Percentiles rank a stretch among this genome's conserved stretches.
These are phyloP conservation scores for Trifolium repens DNA, from an alignment of 306 rosid species.

Conservation along the genomic window DNA sequence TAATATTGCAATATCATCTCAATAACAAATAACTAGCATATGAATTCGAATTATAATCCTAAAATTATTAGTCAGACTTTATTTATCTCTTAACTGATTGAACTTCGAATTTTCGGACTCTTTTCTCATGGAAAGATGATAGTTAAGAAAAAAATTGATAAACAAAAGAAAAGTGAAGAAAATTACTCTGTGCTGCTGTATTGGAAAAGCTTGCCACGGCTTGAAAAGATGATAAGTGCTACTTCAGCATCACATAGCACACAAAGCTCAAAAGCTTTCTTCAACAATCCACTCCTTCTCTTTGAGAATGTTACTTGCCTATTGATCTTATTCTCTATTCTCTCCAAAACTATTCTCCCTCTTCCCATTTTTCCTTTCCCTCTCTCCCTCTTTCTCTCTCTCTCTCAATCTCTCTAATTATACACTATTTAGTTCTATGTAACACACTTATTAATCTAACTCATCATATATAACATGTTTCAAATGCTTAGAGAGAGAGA, in stretches of 20 bases:
- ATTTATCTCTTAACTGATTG: no score
- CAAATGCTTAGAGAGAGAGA: slow-evolving; percentile 3
- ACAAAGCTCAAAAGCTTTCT: slow-evolving; percentile 86
- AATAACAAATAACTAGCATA: background rate
- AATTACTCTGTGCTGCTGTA: slow-evolving; percentile 69
- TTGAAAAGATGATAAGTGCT: slow-evolving; percentile 74
- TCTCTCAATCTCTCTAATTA: slow-evolving; percentile 8
- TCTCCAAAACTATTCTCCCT: slow-evolving; percentile 80
- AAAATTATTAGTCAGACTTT: no score
- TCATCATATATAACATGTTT: slow-evolving; percentile 31
- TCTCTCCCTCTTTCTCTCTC: slow-evolving; percentile 28
- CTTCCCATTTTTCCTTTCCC: slow-evolving; percentile 60
- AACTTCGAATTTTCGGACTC: no score
- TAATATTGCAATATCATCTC: background rate
- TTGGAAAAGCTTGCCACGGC: slow-evolving; percentile 82
- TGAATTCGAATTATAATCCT: no score
- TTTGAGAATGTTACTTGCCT: slow-evolving; percentile 86
- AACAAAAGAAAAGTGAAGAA: background rate
- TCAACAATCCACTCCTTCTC: slow-evolving; percentile 73
- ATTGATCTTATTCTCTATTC: slow-evolving; percentile 86
- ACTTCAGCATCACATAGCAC: slow-evolving; percentile 85
- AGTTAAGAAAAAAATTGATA: background rate
- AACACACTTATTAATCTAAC: background rate
- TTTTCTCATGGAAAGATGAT: no score
- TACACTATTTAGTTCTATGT: background rate